Evolutionary conservation across 768 basidiomycete genomes (phyloP), one percentile per base, ranked within the genome.

Genomic region (Russula sp.): DNA sequence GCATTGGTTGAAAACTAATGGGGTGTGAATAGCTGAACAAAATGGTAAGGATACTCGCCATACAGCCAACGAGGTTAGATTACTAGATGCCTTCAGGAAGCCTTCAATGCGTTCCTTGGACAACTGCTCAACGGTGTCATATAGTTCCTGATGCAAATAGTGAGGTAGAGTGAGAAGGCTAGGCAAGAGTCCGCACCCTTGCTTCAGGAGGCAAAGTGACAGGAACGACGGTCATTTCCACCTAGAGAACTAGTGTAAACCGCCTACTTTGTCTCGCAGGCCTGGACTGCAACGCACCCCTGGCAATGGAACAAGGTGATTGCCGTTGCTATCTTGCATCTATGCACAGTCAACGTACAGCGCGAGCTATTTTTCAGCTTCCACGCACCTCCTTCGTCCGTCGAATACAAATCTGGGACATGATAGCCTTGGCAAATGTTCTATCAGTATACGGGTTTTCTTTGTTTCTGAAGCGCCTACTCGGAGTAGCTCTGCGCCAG

Each of bases 281-380:
- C 6, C 10, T 38, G 9, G 34, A 42, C 18, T 45, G 34, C 34
- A 6, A 63, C 62, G 22, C 25, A 63, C 62, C 47, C 52, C 62
- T 16, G 94, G 93, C 13, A 97, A 78, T 14, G 84, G 78, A 3
- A 97, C 81, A 8, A 97, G 76, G 16, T 79, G 74, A 18, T 86
- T 84, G 20, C 94, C 94, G 18, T 82, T 72, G 7, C 75, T 78
- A 69, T 95, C 90, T 79, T 90, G 87, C 88, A 96, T 94, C 84
- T 93, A 57, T 42, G 14, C 22, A 54, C 22, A n/a, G 57, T 65
- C 66, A 53, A 29, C 34, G 36, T 13, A 34, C 47, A 52, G 5
- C 7, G 5, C 52, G n/a, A 20, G 43, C 67, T 39, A 46, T 25
- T 53, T 53, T 35, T 58, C n/a, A 5, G n/a, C 11, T n/a, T 41